phyloP scores from a whole-genome alignment of 2,329 filamentous ascomycete genomes.

The Cladophialophora bantiana region DNA sequence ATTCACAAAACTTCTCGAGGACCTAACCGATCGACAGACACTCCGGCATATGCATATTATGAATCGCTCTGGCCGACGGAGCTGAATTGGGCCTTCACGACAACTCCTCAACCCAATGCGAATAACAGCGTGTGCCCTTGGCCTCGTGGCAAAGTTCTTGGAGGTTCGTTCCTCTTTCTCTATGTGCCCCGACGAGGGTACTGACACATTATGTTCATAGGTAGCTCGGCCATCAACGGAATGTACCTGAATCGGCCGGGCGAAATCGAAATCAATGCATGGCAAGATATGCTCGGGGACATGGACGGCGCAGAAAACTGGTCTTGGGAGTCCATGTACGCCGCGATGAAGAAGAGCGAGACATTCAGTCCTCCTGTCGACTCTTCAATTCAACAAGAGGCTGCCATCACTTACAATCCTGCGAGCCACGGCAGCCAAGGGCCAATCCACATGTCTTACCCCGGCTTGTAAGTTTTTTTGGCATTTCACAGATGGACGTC shows the following conservation, averaged over 20 bases:
- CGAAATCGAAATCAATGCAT: slow-evolving; percentile 46
- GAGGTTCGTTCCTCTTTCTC: slow-evolving; percentile 38
- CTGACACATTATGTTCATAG: slow-evolving; percentile 31
- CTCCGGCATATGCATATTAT: slow-evolving; percentile 46
- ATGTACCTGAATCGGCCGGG: slow-evolving; percentile 47
- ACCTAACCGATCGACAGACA: slow-evolving; percentile 40
- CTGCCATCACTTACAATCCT: slow-evolving; percentile 50
- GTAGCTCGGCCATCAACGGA: slow-evolving; percentile 48
- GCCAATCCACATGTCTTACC: slow-evolving; percentile 58
- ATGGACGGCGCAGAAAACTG: slow-evolving; percentile 48
- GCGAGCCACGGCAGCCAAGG: slow-evolving; percentile 54
- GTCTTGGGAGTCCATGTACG: slow-evolving; percentile 46
- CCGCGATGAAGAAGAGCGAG: slow-evolving; percentile 48
- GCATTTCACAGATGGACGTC: slow-evolving; percentile 2
- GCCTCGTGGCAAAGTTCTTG: slow-evolving; percentile 47
- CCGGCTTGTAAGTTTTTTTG: slow-evolving; percentile 43
- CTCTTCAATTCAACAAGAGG: slow-evolving; percentile 44
- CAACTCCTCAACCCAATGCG: slow-evolving; percentile 43
- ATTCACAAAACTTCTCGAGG: slow-evolving; percentile 15
- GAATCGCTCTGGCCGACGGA: slow-evolving; percentile 47
- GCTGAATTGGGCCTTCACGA: slow-evolving; percentile 46
- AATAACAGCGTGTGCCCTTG: slow-evolving; percentile 44
- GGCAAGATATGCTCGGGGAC: slow-evolving; percentile 44
- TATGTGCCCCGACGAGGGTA: slow-evolving; percentile 9
- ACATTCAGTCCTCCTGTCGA: slow-evolving; percentile 51